These are phyloP conservation scores for Chlorella sorokiniana DNA, from an alignment of 139 green algal species.

Conservation along the genomic window DNA sequence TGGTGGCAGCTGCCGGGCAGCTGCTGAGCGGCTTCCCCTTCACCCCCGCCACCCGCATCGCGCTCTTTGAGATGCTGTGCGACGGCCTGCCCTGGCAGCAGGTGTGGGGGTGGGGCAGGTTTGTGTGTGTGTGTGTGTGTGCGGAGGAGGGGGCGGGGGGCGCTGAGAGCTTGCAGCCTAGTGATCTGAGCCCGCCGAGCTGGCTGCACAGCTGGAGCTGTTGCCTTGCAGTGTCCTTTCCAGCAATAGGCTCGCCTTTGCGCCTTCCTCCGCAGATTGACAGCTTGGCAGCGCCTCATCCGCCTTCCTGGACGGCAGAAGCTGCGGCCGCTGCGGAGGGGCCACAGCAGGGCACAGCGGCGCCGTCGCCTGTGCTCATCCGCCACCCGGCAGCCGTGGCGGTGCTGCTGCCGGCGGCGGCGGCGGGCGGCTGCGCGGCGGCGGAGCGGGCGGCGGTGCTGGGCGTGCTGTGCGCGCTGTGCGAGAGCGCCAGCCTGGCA, in stretches of 20 bases:
- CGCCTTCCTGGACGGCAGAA: neutral
- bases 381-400: slow-evolving; percentile 5
- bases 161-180: too few species aligned
- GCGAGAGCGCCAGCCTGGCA: neutral
- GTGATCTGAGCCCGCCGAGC: neutral
- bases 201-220: neutral
- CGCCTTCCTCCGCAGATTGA: slow-evolving; percentile 1
- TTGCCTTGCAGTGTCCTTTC: neutral
- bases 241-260: neutral
- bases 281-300: neutral
- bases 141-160: too few species aligned
- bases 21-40: slow-evolving; percentile 43
- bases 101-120: neutral
- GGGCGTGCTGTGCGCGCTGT: slow-evolving; percentile 32
- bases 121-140: neutral
- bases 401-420: slow-evolving; percentile 45
- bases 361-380: neutral
- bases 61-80: slow-evolving; percentile 47
- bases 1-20: slow-evolving; percentile 27
- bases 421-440: slow-evolving; percentile 16
- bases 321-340: neutral
- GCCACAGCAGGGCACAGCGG: neutral
- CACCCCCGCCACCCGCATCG: slow-evolving; percentile 17
- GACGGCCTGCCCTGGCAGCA: slow-evolving; percentile 19
- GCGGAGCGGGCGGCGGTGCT: slow-evolving; percentile 40